These are phyloP conservation scores for Kurtzmaniella cleridarum DNA, from an alignment of 805 yeast genomes.

Conservation along the genomic window DNA sequence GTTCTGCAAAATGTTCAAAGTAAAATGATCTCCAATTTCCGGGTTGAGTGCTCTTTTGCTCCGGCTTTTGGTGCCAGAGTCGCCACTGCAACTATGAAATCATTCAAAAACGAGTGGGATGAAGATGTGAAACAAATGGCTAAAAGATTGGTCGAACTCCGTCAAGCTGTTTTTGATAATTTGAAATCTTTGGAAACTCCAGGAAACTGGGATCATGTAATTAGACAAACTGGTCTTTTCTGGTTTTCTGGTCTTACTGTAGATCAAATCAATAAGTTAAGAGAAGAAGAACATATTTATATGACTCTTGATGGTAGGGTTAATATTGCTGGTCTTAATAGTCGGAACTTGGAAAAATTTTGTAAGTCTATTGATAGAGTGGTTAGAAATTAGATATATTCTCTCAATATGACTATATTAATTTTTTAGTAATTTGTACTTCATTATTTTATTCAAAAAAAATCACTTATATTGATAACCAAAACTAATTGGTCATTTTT, in stretches of 20 bases:
- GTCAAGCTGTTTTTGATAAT: constrained; percentile 22
- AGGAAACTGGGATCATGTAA: constrained; percentile 83
- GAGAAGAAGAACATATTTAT: constrained; percentile 33
- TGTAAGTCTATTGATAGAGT: constrained; percentile 32
- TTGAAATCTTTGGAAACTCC: constrained; percentile 35
- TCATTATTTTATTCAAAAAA: no score
- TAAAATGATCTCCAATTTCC: constrained; percentile 26
- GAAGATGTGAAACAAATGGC: constrained; percentile 27
- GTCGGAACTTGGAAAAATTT: constrained; percentile 32
- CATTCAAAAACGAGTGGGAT: constrained; percentile 27
- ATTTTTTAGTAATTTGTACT: no score
- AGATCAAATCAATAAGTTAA: constrained; percentile 27
- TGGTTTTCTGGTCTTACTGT: constrained; percentile 39
- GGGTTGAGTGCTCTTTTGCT: constrained; percentile 41
- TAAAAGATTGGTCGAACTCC: constrained; percentile 24
- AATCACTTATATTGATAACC: no score
- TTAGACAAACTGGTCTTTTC: constrained; percentile 89
- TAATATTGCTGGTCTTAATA: constrained; percentile 41
- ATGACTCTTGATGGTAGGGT: constrained; percentile 36
- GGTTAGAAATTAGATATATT: constrained; percentile 16
- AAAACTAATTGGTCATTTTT: no score
- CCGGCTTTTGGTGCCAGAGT: constrained; percentile 45
- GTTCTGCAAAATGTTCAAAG: constrained; percentile 12
- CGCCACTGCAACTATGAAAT: constrained; percentile 27
- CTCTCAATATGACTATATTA: no score